Evolutionary conservation across 1,139 yeast genomes (phyloP).

Genomic region (Saccharomyces hybrid): DNA sequence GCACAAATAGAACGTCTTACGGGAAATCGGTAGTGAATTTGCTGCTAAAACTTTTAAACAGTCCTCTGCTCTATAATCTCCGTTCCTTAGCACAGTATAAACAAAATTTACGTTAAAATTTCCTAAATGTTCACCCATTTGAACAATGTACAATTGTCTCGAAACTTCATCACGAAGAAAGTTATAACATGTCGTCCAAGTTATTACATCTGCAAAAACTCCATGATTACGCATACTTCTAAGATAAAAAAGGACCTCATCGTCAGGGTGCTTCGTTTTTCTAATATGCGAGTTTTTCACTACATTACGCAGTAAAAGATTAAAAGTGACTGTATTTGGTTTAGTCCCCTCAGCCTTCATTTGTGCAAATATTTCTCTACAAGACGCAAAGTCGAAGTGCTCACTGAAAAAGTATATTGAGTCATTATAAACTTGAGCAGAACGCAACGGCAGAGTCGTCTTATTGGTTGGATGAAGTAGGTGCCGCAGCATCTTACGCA

Average conservation of each 20-base stretch:
- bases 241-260: slow-evolving; percentile 32
- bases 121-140: slow-evolving; percentile 20
- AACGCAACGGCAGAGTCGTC: slow-evolving; percentile 31
- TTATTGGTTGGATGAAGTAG: slow-evolving; percentile 37
- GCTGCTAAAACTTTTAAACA: slow-evolving; percentile 16
- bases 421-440: slow-evolving; percentile 38
- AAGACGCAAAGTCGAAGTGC: slow-evolving; percentile 36
- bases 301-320: slow-evolving; percentile 32
- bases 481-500: slow-evolving; percentile 34
- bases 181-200: slow-evolving; percentile 36
- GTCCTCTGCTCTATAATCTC: slow-evolving; percentile 9
- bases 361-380: slow-evolving; percentile 37
- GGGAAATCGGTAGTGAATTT: slow-evolving; percentile 18
- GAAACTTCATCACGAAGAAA: slow-evolving; percentile 28
- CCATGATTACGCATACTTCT: slow-evolving; percentile 30
- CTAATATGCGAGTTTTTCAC: slow-evolving; percentile 25
- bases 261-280: slow-evolving; percentile 27
- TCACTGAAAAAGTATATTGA: slow-evolving; percentile 37
- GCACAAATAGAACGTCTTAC: slow-evolving; percentile 22
- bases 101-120: slow-evolving; percentile 23
- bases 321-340: slow-evolving; percentile 40
- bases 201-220: slow-evolving; percentile 33
- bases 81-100: slow-evolving; percentile 15
- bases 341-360: slow-evolving; percentile 33
- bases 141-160: slow-evolving; percentile 23